These are phyloP conservation scores for Aspergillus cavernicola DNA, from an alignment of 495 filamentous ascomycete species.

Conservation along the genomic window DNA sequence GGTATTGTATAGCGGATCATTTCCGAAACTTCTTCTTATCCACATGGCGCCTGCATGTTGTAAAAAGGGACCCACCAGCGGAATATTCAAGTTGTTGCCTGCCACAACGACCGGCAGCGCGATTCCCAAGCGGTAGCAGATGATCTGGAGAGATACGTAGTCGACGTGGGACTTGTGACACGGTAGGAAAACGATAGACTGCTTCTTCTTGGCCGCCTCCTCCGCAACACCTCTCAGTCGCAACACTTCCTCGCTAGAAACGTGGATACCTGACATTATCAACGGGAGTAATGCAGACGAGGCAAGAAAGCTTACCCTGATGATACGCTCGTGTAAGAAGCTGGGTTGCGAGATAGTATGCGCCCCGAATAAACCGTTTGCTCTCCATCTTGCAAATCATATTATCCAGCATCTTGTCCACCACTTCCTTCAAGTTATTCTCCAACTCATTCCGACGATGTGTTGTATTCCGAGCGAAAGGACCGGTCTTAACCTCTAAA, in stretches of 20 bases:
- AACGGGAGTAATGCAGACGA: not conserved
- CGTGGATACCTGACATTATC: constrained; percentile 65
- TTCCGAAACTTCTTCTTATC: constrained; percentile 88
- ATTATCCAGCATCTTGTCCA: constrained; percentile 77
- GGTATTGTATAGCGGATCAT: constrained; percentile 84
- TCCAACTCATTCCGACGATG: constrained; percentile 59
- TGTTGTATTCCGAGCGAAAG: constrained; percentile 47
- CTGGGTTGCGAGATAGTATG: constrained; percentile 87
- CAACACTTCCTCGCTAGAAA: constrained; percentile 89
- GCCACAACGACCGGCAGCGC: constrained; percentile 90
- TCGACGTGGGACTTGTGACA: constrained; percentile 94
- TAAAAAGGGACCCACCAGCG: constrained; percentile 80
- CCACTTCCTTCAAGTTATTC: constrained; percentile 66
- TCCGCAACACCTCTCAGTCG: constrained; percentile 76
- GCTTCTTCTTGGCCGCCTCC: constrained; percentile 77
- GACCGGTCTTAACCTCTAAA: constrained; percentile 46
- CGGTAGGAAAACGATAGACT: constrained; percentile 93
- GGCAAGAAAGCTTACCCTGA: constrained; percentile 54
- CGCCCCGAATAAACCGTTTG: constrained; percentile 84
- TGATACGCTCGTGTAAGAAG: constrained; percentile 90
- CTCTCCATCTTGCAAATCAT: constrained; percentile 99
- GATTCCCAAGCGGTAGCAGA: constrained; percentile 90
- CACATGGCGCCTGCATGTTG: constrained; percentile 97
- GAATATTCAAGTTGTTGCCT: constrained; percentile 94
- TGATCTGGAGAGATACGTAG: constrained; percentile 88